Evolutionary conservation across 148 eudicot species (phyloP).

Genomic region (Fagopyrum esculentum): DNA sequence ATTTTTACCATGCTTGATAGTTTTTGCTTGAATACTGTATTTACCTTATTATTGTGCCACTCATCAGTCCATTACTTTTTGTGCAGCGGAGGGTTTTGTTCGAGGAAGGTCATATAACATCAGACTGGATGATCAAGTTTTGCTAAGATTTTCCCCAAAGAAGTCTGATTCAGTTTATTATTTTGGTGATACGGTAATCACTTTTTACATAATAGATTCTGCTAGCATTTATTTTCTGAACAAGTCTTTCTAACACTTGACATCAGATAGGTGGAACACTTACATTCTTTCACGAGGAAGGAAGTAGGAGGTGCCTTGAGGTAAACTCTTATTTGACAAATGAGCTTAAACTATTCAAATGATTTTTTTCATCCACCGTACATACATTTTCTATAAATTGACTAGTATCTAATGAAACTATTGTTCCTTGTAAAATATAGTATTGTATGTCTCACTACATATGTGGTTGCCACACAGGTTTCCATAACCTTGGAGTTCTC

Average conservation of each 20-base stretch:
- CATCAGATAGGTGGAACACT: conserved; percentile 95
- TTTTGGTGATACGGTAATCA: conserved; percentile 84
- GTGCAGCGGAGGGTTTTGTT: conserved; percentile 95
- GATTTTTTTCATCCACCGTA: background rate
- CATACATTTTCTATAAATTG: too few species aligned
- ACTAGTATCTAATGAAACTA: background rate
- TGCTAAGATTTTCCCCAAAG: conserved; percentile 90
- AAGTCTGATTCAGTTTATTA: conserved; percentile 88
- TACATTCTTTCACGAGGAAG: conserved; percentile 86
- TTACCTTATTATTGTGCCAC: background rate
- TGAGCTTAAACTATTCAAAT: background rate
- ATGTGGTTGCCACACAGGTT: conserved; percentile 30
- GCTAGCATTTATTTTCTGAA: conserved; percentile 5
- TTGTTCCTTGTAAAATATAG: background rate
- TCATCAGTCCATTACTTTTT: conserved; percentile 38
- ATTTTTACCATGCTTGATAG: conserved; percentile 6
- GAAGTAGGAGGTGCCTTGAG: conserved; percentile 93
- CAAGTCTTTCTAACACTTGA: conserved; percentile 16
- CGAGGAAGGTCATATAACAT: conserved; percentile 96
- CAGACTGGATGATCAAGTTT: conserved; percentile 93
- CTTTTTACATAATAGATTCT: background rate
- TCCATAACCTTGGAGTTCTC: conserved; percentile 85
- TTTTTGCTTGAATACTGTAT: background rate
- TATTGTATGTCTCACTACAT: conserved; percentile 12
- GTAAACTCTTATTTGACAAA: conserved; percentile 27